Base-by-base conservation (phyloP, 306 rosid species). In the Sophora flavescens region DNA sequence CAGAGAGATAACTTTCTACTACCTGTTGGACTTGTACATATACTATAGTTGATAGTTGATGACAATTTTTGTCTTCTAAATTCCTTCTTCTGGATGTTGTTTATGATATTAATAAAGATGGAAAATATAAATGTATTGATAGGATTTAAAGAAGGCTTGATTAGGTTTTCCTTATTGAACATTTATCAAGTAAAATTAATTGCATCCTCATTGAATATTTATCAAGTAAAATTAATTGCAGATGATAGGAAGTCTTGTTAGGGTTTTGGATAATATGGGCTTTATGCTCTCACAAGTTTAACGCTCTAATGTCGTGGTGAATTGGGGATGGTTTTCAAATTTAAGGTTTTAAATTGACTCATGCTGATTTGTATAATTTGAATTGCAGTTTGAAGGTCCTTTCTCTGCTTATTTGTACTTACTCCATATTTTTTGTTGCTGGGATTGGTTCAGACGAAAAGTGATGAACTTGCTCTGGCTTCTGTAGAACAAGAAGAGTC, bases 401-500 rank as follows among this genome's bases (percentile, higher is more conserved):
- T n/a, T 72, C 3, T 65, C 32, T 60, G 39, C 39, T 64, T 72
- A 63, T 62, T 53, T 76, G 68, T 86, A 73, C 78, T 82, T 16
- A 62, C 48, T 54, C 28, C 54, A 50, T 57, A 41, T 85, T 35
- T 78, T 58, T 66, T 53, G 57, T 16, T 76, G 73, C 33, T 77
- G 82, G 60, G 62, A 35, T 82, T 79, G 80, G 42, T 86, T 76
- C 88, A 96, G 99, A 89, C 83, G 70, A 92, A 67, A 86, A 87
- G 82, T 56, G 91, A 89, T 4, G 96, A 83, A 83, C 91, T 88
- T 77, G 89, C 89, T 62, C 83, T 67, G 80, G 84, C 91, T 51
- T 89, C 87, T 52, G 89, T 78, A 16, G 97, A 89, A 65, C 99
- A 92, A 80, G 86, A 68, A 63, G 96, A 96, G 65, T 56, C 88